Evolutionary conservation across 129 eudicot species (phyloP).

Genomic region (Glebionis coronaria): DNA sequence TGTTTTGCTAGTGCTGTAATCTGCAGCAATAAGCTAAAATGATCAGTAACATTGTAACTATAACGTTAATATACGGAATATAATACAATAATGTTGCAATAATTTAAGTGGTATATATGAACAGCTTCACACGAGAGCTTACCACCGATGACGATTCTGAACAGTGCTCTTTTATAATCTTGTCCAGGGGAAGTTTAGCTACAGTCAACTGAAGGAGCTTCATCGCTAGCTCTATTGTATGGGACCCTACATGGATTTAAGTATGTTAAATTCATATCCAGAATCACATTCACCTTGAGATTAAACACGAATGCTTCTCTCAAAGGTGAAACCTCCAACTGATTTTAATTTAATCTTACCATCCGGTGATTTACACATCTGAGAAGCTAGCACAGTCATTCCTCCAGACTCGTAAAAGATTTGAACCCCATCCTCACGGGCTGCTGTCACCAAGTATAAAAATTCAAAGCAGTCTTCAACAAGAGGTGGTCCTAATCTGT

Average conservation of each 20-base stretch:
- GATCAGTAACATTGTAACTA: not conserved
- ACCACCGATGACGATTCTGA: constrained; percentile 66
- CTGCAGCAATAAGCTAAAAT: constrained; percentile 39
- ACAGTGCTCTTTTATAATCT: constrained; percentile 40
- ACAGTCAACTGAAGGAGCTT: constrained; percentile 60
- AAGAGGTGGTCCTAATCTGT: constrained; percentile 46
- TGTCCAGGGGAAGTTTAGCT: constrained; percentile 50
- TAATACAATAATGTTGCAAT: not conserved
- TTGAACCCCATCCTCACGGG: constrained; percentile 49
- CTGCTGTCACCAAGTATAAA: constrained; percentile 54
- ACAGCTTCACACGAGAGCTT: constrained; percentile 20
- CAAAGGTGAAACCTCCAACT: constrained; percentile 1
- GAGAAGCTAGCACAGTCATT: constrained; percentile 54
- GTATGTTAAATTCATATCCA: constrained; percentile 10
- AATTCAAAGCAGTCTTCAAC: constrained; percentile 71
- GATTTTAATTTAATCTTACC: constrained; percentile 36
- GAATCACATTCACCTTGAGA: constrained; percentile 2
- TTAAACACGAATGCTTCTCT: not conserved
- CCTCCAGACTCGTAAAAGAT: constrained; percentile 61
- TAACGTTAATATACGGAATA: not conserved
- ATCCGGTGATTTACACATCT: constrained; percentile 50
- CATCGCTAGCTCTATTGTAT: constrained; percentile 51
- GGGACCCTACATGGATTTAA: constrained; percentile 51
- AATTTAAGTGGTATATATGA: not conserved
- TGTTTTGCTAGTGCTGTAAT: constrained; percentile 54